Base-by-base conservation (phyloP, 257 asterid genomes). In the Plectranthus barbatus region DNA sequence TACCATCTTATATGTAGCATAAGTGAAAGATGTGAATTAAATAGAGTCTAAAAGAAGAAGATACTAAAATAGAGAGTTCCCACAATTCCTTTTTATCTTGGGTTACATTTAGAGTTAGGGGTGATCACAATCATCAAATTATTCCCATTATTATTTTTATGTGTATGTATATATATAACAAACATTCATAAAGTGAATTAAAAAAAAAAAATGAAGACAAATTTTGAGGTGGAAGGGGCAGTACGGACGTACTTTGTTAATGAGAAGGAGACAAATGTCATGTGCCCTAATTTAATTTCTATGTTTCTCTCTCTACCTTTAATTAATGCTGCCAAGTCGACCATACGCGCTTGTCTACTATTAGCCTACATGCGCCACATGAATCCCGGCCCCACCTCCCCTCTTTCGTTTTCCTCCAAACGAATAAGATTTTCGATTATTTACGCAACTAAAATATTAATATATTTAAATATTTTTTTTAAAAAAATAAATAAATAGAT, bases 201-300 rank as follows among this genome's bases (percentile, higher is more conserved):
- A 12, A 5, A 55, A 17, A 9, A 10, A 4, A 17, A 56, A 7
- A 8, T 13, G 37, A 42, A 48, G 52, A 49, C 56, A 49, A 68
- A 13, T 23, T 50, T 21, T 54, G 70, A 54, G 74, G 69, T 44
- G 68, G 59, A 7, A 13, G 52, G 62, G 39, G 60, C 14, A 15
- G 69, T 70, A 70, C 75, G 75, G 75, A 70, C 13, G 75, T 55
- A 62, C 70, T 63, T 37, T 62, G 56, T 63, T 62, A 54, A 54
- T 55, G 31, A 36, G 29, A 3, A 20, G 55, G 64, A 41, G 70
- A 47, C 66, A 70, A 31, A 62, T 8, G 49, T 55, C 75, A 70
- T 62, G 75, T 70, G 75, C 48, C 45, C 11, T 11, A 62, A 70
- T 37, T 70, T 70, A 62, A 62, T 70, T 55, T 29, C 44, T 18